phyloP scores from a whole-genome alignment of 2,329 filamentous ascomycete species.

The Penicillium brasilianum region DNA sequence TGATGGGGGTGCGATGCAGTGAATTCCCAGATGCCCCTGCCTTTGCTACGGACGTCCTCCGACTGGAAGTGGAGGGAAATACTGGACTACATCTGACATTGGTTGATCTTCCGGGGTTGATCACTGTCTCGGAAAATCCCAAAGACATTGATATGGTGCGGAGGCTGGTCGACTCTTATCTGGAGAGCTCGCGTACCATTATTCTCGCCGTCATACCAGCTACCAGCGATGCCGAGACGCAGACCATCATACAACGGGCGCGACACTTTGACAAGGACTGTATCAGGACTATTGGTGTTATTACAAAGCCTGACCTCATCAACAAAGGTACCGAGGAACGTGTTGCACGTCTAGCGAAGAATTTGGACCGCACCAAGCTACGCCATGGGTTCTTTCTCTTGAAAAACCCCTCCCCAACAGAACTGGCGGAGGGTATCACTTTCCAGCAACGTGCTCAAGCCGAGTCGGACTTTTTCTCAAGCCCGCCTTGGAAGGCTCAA shows the following conservation, averaged over 20 bases:
- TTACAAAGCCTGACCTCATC: slow-evolving; percentile 53
- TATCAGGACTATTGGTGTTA: slow-evolving; percentile 50
- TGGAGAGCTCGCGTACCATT: slow-evolving; percentile 50
- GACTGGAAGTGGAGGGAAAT: slow-evolving; percentile 62
- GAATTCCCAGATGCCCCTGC: slow-evolving; percentile 20
- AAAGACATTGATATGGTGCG: slow-evolving; percentile 58
- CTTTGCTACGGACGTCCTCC: slow-evolving; percentile 59
- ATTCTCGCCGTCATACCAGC: slow-evolving; percentile 54
- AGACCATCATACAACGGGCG: slow-evolving; percentile 47
- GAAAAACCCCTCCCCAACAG: background rate
- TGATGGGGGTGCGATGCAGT: slow-evolving; percentile 16
- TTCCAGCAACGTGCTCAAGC: background rate
- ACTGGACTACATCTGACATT: slow-evolving; percentile 53
- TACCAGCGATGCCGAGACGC: slow-evolving; percentile 49
- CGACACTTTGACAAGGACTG: slow-evolving; percentile 39
- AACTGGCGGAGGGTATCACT: background rate
- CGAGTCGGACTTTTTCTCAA: background rate
- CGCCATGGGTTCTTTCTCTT: background rate
- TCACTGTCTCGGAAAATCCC: slow-evolving; percentile 58
- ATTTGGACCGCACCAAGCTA: background rate
- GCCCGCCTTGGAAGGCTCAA: background rate
- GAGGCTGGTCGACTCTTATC: slow-evolving; percentile 50
- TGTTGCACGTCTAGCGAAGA: slow-evolving; percentile 20
- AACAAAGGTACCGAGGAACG: slow-evolving; percentile 28
- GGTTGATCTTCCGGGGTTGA: slow-evolving; percentile 65